These are phyloP conservation scores for Podospora anserina DNA, from an alignment of 495 filamentous ascomycete species.

Conservation along the genomic window DNA sequence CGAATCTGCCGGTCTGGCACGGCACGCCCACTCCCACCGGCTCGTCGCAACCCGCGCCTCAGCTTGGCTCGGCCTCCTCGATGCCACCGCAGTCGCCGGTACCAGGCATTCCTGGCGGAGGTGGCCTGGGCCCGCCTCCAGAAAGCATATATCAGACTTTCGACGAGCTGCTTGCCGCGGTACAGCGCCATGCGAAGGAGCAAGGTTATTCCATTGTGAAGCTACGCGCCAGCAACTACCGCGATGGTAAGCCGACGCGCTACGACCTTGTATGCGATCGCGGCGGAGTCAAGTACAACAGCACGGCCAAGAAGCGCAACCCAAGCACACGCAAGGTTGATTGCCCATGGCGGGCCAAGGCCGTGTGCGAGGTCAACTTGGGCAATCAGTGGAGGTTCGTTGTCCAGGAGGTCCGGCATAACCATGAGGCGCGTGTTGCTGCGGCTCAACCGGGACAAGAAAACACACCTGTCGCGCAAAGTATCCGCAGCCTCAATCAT, in stretches of 20 bases:
- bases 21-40: slow-evolving; percentile 27
- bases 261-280: slow-evolving; percentile 53
- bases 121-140: slow-evolving; percentile 42
- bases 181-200: slow-evolving; percentile 47
- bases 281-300: slow-evolving; percentile 52
- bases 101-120: slow-evolving; percentile 16
- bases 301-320: slow-evolving; percentile 52
- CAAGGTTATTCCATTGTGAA: slow-evolving; percentile 52
- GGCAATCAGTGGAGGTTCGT: slow-evolving; percentile 51
- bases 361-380: slow-evolving; percentile 50
- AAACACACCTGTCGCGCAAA: slow-evolving; percentile 45
- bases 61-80: slow-evolving; percentile 21
- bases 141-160: slow-evolving; percentile 47
- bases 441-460: slow-evolving; percentile 44
- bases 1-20: slow-evolving; percentile 28
- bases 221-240: slow-evolving; percentile 51
- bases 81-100: slow-evolving; percentile 36
- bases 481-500: slow-evolving; percentile 43
- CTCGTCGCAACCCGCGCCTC: slow-evolving; percentile 11
- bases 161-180: slow-evolving; percentile 43
- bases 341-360: slow-evolving; percentile 52
- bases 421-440: slow-evolving; percentile 47
- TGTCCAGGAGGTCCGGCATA: slow-evolving; percentile 46
- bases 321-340: slow-evolving; percentile 53
- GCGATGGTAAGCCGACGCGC: slow-evolving; percentile 49